These are phyloP conservation scores for Cryptococcus sp. DNA, from an alignment of 1,284 basidiomycete genomes.

Conservation along the genomic window DNA sequence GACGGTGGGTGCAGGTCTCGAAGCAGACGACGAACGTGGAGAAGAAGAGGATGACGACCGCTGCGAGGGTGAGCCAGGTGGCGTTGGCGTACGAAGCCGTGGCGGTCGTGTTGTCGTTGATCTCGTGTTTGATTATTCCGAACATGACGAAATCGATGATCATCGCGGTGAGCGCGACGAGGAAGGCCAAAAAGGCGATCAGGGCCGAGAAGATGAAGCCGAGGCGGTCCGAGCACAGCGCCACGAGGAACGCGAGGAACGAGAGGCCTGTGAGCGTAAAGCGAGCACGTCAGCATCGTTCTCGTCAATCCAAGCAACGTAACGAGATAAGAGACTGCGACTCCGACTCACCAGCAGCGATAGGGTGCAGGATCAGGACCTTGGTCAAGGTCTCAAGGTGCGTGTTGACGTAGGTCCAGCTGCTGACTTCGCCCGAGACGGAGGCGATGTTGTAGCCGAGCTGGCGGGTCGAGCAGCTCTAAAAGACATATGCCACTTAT, in stretches of 20 bases:
- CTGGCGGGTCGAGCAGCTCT: conserved; percentile 26
- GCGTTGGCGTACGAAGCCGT: conserved; percentile 30
- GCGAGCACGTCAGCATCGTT: not conserved
- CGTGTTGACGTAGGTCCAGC: conserved; percentile 21
- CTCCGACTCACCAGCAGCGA: conserved; percentile 36
- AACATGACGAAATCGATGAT: conserved; percentile 47
- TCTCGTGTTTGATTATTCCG: conserved; percentile 32
- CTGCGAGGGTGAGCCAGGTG: conserved; percentile 46
- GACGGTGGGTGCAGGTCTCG: conserved; percentile 35
- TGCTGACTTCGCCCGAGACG: conserved; percentile 20
- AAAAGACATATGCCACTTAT: not conserved
- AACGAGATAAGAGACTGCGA: not conserved
- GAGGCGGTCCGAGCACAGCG: conserved; percentile 39
- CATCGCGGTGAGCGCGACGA: conserved; percentile 49
- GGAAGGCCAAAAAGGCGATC: conserved; percentile 41
- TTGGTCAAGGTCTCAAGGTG: conserved; percentile 34
- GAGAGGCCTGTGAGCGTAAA: conserved; percentile 27
- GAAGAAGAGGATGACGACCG: conserved; percentile 44
- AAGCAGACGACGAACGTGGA: conserved; percentile 39
- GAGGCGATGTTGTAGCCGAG: conserved; percentile 37
- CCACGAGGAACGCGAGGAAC: conserved; percentile 46
- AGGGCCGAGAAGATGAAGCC: conserved; percentile 49
- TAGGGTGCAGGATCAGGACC: conserved; percentile 48
- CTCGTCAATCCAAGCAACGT: not conserved
- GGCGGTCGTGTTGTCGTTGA: conserved; percentile 30